These are phyloP conservation scores for Manihot esculenta DNA, from an alignment of 441 rosid species.

Conservation along the genomic window DNA sequence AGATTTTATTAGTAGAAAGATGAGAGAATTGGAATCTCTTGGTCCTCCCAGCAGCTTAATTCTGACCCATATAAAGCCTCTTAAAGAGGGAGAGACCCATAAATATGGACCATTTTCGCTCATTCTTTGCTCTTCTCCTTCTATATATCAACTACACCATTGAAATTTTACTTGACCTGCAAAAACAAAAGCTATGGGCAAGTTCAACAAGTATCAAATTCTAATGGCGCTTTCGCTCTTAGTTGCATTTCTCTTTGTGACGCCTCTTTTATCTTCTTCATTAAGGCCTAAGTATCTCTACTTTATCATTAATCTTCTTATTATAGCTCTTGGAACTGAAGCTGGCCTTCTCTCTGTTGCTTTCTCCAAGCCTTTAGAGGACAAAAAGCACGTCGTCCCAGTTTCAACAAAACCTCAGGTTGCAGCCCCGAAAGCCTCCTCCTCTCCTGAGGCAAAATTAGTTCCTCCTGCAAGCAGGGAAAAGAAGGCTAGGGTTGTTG, in stretches of 20 bases:
- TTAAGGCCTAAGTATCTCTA: slow-evolving; percentile 54
- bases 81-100: too few relatives aligned
- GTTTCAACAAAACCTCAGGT: slow-evolving; percentile 8
- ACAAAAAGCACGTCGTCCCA: slow-evolving; percentile 4
- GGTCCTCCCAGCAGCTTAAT: too few relatives aligned
- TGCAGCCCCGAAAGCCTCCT: background rate
- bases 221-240: slow-evolving; percentile 37
- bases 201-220: slow-evolving; percentile 45
- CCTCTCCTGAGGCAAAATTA: background rate
- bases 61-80: too few relatives aligned
- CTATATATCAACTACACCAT: too few relatives aligned
- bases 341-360: slow-evolving; percentile 55
- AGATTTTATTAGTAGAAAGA: too few relatives aligned
- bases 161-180: background rate
- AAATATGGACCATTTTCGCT: too few relatives aligned
- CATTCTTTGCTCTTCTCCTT: too few relatives aligned
- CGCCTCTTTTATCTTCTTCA: slow-evolving; percentile 53
- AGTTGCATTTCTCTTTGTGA: slow-evolving; percentile 45
- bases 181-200: slow-evolving; percentile 23
- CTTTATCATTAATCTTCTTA: slow-evolving; percentile 56
- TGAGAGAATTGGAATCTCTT: too few relatives aligned
- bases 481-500: slow-evolving; percentile 29
- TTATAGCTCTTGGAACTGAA: slow-evolving; percentile 57
- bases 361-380: slow-evolving; percentile 40
- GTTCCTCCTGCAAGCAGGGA: slow-evolving; percentile 8